Evolutionary conservation across 352 stramenopile genomes (phyloP), one percentile per base, ranked within the genome.

Genomic region (Pythium myriotylum): DNA sequence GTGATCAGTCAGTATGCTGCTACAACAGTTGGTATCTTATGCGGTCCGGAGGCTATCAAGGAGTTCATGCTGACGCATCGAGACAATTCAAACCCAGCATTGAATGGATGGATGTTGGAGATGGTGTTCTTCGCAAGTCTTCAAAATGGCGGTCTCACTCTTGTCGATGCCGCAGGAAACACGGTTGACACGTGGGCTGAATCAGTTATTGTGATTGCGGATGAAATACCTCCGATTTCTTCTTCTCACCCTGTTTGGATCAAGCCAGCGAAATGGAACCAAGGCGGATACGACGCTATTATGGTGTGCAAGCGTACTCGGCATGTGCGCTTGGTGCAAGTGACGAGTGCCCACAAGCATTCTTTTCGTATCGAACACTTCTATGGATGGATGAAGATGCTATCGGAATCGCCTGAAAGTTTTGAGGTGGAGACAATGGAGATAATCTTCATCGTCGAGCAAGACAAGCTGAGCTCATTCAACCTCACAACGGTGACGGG

Each of bases 261-360:
- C 27, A 68, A 68, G 29, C 61, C 54, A 16, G 24, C 53, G 40
- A 49, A 59, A 33, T 68, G 61, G 53, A 63, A 51, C 35, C 47
- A 68, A 68, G 54, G 61, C 29, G 61, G 54, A 54, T 68, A 68
- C 54, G 61, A 68, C 48, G 61, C 47, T 47, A 64, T 68, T 37
- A 68, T 64, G 61, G 54, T 68, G 48, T 54, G n/a, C 39, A 59
- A 64, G 27, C 23, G 8, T 24, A 57, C 24, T 37, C 6, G 40
- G 16, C 49, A 52, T 13, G 62, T 65, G 54, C 62, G 55, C n/a
- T 52, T 70, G 17, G 62, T 65, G 45, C 61, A 68, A 59, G 54
- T 68, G 37, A 64, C 61, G n/a, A 59, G 37, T 22, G 48, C 61
- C 40, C 26, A 59, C 37, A 59, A 63, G 29, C 54, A 60, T 33